Base-by-base conservation (phyloP, 2,329 filamentous ascomycete genomes). In the Fusarium illudens region DNA sequence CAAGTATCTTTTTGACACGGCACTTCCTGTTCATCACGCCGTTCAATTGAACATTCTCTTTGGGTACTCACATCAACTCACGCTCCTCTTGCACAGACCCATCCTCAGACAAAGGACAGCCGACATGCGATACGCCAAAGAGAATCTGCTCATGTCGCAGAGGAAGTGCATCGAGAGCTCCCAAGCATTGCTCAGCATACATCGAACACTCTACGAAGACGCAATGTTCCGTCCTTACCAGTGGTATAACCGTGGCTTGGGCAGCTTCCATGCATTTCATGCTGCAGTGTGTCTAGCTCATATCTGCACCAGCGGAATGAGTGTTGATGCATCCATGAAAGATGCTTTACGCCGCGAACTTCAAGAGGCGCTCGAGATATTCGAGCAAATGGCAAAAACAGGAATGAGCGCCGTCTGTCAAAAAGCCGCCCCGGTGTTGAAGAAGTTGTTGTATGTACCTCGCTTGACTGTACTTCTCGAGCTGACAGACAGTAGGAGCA, bases 41-140 rank as follows among this genome's bases (percentile, higher is more conserved):
- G 62, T 67, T 7, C 64, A 67, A 10, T n/a, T 67, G 1, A 62
- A 67, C 46, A 62, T 67, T 6, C 34, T 67, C 9, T 65, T 65
- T 20, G 62, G 64, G 10, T 67, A 67, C 13, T 62, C 64, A 1
- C 62, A 67, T 22, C 64, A 67, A 25, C 44, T 67, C 20, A 62
- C 39, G 0, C 58, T 67, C 2, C 37, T 67, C n/a, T 61, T 67
- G 0, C 64, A 67, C 12, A 42, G 61, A 11, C 64, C 58, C 6
- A 34, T 61, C 29, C 53, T 67, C 1, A 46, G 58, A 27, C 48
- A 64, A 13, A 36, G 50, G 17, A 22, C 49, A 25, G 46, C 5
- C 7, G 29, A 48, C n/a, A 30, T 29, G 25, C 25, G 44, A 2
- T 48, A 48, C 19, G 13, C 44, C 6, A 30, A 8, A 4, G 44